Percentiles rank a stretch among this genome's conserved stretches.
phyloP scores from a whole-genome alignment of 225 moss, liverwort and hornwort genomes.

The Climacium dendroides region DNA sequence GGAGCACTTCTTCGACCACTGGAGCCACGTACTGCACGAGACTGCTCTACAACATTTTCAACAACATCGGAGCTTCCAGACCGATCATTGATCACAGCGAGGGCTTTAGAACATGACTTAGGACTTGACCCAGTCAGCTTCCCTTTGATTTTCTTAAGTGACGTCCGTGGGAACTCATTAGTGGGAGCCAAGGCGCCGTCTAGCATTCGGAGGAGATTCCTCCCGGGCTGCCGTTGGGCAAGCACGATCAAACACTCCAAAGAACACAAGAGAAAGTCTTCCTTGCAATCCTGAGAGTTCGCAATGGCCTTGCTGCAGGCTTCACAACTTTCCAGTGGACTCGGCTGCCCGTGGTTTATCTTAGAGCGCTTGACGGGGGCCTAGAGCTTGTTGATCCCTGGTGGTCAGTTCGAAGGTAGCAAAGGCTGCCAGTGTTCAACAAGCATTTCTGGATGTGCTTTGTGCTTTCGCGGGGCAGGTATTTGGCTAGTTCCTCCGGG shows the following conservation, averaged over 20 bases:
- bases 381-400: no score
- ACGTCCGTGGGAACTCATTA: background rate
- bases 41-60: background rate
- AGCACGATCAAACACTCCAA: background rate
- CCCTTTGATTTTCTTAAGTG: background rate
- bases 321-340: background rate
- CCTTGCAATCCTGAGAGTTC: background rate
- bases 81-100: background rate
- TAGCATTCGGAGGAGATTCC: background rate
- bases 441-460: background rate
- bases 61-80: background rate
- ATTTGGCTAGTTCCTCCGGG: background rate
- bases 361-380: background rate
- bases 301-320: background rate
- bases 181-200: background rate
- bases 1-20: no score
- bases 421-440: background rate
- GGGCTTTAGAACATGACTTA: background rate
- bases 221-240: background rate
- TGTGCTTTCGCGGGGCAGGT: background rate
- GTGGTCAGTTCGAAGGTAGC: background rate
- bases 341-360: background rate
- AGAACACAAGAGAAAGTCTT: background rate
- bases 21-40: background rate
- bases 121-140: background rate